phyloP scores from a whole-genome alignment of 2,329 filamentous ascomycete genomes.

The Parastagonospora avenae region DNA sequence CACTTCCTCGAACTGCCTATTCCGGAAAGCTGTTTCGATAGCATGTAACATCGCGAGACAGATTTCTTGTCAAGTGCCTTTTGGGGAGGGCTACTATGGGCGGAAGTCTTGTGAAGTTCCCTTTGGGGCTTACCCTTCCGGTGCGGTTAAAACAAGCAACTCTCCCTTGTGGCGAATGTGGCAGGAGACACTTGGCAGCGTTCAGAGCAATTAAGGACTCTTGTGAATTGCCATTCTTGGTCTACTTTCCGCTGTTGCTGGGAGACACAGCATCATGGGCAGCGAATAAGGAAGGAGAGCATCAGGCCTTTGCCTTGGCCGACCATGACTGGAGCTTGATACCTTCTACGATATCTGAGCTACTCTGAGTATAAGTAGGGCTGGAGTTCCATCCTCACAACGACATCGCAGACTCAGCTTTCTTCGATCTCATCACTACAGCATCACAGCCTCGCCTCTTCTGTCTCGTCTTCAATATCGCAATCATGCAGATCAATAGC shows the following conservation, averaged over 20 bases:
- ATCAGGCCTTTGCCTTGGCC: too few species aligned
- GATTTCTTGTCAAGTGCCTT: constrained; percentile 20
- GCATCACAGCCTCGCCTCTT: constrained; percentile 23
- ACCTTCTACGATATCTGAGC: constrained; percentile 4
- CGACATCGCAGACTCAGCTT: constrained; percentile 20
- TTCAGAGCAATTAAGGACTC: not conserved
- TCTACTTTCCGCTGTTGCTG: too few species aligned
- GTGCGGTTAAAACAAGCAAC: constrained; percentile 5
- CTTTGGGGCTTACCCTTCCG: constrained; percentile 4
- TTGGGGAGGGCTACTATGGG: constrained; percentile 7
- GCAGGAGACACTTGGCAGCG: not conserved
- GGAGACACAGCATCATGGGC: too few species aligned
- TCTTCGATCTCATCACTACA: constrained; percentile 29
- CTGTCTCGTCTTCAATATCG: constrained; percentile 25
- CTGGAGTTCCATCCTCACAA: constrained; percentile 12
- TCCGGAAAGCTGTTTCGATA: constrained; percentile 15
- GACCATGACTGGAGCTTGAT: not conserved
- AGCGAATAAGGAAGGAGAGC: too few species aligned
- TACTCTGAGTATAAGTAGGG: constrained; percentile 24
- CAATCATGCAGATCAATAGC: constrained; percentile 47
- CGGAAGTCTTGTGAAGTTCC: constrained; percentile 5
- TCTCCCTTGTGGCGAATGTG: not conserved
- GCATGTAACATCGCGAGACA: constrained; percentile 4
- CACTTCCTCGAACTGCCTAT: constrained; percentile 8
- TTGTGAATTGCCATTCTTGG: not conserved